Evolutionary conservation across 2,329 filamentous ascomycete species (phyloP), one percentile per base, ranked within the genome.

Genomic region (Helotiales sp.): DNA sequence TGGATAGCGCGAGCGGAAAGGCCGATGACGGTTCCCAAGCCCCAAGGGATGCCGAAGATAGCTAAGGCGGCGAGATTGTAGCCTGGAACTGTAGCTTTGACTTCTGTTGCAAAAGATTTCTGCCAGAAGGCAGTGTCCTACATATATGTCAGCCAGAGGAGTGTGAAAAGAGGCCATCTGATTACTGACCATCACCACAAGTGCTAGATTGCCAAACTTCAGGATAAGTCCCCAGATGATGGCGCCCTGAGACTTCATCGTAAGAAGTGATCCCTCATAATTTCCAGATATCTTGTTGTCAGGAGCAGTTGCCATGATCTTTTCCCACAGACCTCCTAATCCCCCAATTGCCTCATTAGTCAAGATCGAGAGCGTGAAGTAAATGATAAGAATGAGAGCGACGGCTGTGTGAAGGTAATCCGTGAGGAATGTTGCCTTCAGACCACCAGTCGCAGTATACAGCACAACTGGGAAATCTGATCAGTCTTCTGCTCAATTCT

Each of bases 121-220:
- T 80, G 78, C 77, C 77, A 81, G 66, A 81, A 81, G 1, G 75
- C 78, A 3, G 78, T 81, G 60, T 81, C 76, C 68, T 72, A 52
- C n/a, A n/a, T n/a, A n/a, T n/a, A n/a, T n/a, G n/a, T n/a, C n/a
- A n/a, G n/a, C n/a, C n/a, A n/a, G n/a, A n/a, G n/a, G n/a, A n/a
- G n/a, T n/a, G n/a, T n/a, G n/a, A n/a, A n/a, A n/a, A n/a, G n/a
- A n/a, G n/a, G n/a, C n/a, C n/a, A n/a, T n/a, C n/a, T n/a, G n/a
- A n/a, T n/a, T n/a, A n/a, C n/a, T n/a, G n/a, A 71, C 74, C 77
- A 81, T 80, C 5, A 79, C 70, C 0, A 34, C 44, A 5, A 44
- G 48, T 5, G 62, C 55, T 54, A 58, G 46, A 58, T 66, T 81
- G 13, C 77, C 78, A 46, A 81, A 76, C 54, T 78, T 79, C 10